A percentile compares a stretch with the other conserved stretches of the same genome.
phyloP scores from a whole-genome alignment of 306 rosid genomes.

The Corylus avellana region DNA sequence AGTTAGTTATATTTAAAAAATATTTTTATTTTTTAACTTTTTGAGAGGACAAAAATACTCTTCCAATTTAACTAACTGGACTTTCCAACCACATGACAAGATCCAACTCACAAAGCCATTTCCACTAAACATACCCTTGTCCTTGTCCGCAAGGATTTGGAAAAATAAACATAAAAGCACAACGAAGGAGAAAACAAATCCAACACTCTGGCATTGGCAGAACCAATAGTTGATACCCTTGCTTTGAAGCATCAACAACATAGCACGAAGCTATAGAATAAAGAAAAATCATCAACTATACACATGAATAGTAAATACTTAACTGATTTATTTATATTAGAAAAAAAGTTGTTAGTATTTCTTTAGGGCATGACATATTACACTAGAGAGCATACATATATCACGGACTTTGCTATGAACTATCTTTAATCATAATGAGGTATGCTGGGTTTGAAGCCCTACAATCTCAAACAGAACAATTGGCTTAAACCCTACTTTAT shows the following conservation, averaged over 20 bases:
- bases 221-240: not conserved
- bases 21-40: too few species aligned
- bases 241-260: not conserved
- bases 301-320: not conserved
- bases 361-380: not conserved
- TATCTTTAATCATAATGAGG: not conserved
- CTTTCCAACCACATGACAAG: too few species aligned
- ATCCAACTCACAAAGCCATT: not conserved
- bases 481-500: not conserved
- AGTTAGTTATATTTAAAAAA: too few species aligned
- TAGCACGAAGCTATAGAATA: not conserved
- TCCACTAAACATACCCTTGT: too few species aligned
- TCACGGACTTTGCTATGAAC: not conserved
- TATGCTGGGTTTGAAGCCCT: not conserved
- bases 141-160: too few species aligned
- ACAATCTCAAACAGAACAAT: slow-evolving; percentile 11
- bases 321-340: not conserved
- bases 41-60: too few species aligned
- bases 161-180: too few species aligned
- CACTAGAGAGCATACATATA: not conserved
- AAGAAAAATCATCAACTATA: not conserved
- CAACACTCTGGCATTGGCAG: not conserved
- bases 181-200: too few species aligned
- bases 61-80: too few species aligned
- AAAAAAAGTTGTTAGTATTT: not conserved